Conservation (phyloP, 306 rosid species). For the Trifolium pratense region DNA sequence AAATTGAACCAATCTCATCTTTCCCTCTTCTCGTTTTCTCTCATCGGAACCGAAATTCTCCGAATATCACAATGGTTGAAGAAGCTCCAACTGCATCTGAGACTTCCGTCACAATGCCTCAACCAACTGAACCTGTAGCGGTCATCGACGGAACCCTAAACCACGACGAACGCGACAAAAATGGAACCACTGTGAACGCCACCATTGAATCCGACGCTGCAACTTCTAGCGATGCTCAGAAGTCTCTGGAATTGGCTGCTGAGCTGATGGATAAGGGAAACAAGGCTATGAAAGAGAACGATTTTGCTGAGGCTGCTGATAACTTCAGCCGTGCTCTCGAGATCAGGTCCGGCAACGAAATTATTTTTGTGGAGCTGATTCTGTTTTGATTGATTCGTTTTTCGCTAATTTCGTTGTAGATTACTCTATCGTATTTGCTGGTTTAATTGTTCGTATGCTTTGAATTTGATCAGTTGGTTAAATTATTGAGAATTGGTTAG, state of each 20-base stretch:
- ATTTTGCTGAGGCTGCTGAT: constrained; percentile 77
- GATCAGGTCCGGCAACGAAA: constrained; percentile 63
- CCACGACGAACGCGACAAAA: constrained; percentile 42
- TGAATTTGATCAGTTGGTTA: constrained; percentile 5
- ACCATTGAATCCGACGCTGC: constrained; percentile 53
- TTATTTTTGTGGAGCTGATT: constrained; percentile 8
- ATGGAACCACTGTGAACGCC: constrained; percentile 50
- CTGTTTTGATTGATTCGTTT: constrained; percentile 2
- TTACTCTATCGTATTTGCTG: not conserved
- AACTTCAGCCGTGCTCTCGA: constrained; percentile 94
- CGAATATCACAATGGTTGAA: constrained; percentile 57
- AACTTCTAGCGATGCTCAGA: constrained; percentile 54
- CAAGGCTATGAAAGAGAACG: constrained; percentile 68
- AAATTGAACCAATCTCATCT: not conserved
- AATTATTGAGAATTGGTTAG: constrained; percentile 5
- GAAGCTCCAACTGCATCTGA: constrained; percentile 59
- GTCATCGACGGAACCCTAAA: constrained; percentile 48
- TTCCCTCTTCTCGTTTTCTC: not conserved
- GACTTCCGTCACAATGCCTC: constrained; percentile 50
- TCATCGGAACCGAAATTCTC: constrained; percentile 18
- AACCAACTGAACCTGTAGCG: constrained; percentile 19
- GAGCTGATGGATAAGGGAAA: constrained; percentile 76
- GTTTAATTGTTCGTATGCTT: not conserved
- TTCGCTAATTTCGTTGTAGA: not conserved
- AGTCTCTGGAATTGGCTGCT: constrained; percentile 59